Percentiles rank a stretch among this genome's conserved stretches.
Conservation (phyloP, 1,284 basidiomycete species). For the Heliocybe sulcata region DNA sequence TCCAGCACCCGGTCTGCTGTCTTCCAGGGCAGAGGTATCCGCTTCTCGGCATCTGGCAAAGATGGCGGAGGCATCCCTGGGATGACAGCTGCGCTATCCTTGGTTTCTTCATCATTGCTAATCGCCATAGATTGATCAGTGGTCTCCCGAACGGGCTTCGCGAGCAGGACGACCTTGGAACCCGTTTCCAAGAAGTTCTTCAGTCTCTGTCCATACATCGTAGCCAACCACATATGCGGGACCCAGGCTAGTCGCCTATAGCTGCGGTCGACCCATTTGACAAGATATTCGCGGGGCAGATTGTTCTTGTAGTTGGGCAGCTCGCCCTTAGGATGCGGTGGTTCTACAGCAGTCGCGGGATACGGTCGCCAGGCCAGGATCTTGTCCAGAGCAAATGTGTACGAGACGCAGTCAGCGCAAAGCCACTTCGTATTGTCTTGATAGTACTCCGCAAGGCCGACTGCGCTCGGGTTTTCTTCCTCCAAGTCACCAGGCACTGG, state of each 20-base stretch:
- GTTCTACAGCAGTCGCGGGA: conserved; percentile 54
- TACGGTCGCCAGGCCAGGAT: conserved; percentile 89
- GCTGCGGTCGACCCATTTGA: conserved; percentile 79
- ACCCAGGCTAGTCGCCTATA: conserved; percentile 82
- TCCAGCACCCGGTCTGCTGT: conserved; percentile 80
- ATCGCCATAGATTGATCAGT: conserved; percentile 21
- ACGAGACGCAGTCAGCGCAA: conserved; percentile 78
- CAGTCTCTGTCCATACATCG: conserved; percentile 53
- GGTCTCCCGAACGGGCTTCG: conserved; percentile 25
- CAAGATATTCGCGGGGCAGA: conserved; percentile 81
- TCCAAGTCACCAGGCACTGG: conserved; percentile 34
- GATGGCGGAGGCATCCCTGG: conserved; percentile 16
- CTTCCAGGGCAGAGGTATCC: conserved; percentile 71
- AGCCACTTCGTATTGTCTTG: conserved; percentile 61
- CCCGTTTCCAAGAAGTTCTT: conserved; percentile 73
- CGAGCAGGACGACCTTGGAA: conserved; percentile 60
- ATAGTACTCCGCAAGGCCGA: conserved; percentile 54
- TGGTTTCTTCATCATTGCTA: conserved; percentile 11
- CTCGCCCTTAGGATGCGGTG: conserved; percentile 30
- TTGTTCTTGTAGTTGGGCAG: conserved; percentile 46
- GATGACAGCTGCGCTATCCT: not conserved
- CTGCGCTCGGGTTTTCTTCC: conserved; percentile 25
- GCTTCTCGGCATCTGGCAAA: conserved; percentile 39
- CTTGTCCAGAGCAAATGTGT: conserved; percentile 67
- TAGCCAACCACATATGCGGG: conserved; percentile 82